Evolutionary conservation across 2,329 filamentous ascomycete genomes (phyloP).

Genomic region (Didymella segeticola): DNA sequence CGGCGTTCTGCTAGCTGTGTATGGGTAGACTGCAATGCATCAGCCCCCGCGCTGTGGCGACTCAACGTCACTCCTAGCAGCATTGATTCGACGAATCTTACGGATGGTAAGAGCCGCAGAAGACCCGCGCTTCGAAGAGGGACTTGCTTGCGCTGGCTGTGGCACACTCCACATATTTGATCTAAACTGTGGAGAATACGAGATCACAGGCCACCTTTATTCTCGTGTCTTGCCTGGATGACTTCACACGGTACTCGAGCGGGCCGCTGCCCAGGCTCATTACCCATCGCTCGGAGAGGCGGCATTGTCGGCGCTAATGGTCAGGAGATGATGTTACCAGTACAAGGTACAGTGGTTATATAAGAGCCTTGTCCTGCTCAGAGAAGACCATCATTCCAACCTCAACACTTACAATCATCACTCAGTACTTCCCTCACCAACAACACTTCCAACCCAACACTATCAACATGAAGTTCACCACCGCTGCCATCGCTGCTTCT

Average conservation of each 20-base stretch:
- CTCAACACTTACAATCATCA: conserved; percentile 14
- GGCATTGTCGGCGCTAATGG: not conserved
- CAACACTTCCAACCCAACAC: conserved; percentile 10
- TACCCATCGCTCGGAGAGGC: not conserved
- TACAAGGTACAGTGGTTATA: conserved; percentile 16
- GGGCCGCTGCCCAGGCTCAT: conserved; percentile 21
- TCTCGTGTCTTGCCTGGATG: conserved; percentile 24
- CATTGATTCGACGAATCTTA: conserved; percentile 6
- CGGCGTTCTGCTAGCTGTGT: not conserved
- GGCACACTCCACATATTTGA: conserved; percentile 10
- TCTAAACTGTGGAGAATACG: conserved; percentile 19
- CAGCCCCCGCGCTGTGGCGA: conserved; percentile 11
- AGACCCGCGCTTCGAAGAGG: not conserved
- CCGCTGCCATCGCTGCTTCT: conserved; percentile 28
- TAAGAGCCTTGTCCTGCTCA: conserved; percentile 11
- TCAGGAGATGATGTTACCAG: conserved; percentile 2
- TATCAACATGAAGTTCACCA: conserved; percentile 43
- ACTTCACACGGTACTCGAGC: conserved; percentile 29
- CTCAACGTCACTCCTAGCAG: conserved; percentile 2
- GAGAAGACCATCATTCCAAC: conserved; percentile 3
- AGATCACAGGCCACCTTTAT: conserved; percentile 7
- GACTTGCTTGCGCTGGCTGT: conserved; percentile 4
- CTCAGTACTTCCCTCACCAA: conserved; percentile 4
- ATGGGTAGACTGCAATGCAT: not conserved
- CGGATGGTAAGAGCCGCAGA: not conserved